These are phyloP conservation scores for Coemansia sp. DNA, from an alignment of 192 early-diverging fungal species.

Conservation along the genomic window DNA sequence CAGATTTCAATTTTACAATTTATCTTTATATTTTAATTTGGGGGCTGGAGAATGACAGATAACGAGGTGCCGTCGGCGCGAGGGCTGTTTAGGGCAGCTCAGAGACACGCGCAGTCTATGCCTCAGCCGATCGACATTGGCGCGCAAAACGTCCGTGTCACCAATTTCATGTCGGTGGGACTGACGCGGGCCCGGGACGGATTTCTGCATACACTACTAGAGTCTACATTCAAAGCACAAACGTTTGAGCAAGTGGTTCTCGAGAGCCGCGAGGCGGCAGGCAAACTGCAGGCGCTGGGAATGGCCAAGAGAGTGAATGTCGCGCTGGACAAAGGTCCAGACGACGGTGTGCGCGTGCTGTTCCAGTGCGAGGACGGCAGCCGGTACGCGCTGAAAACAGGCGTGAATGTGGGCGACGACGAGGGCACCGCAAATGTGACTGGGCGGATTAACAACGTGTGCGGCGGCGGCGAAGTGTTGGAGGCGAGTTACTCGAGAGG, in stretches of 20 bases:
- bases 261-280: slow-evolving; percentile 46
- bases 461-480: slow-evolving; percentile 85
- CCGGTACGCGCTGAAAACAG: slow-evolving; percentile 77
- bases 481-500: slow-evolving; percentile 76
- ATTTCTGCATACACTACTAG: slow-evolving; percentile 21
- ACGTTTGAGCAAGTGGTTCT: slow-evolving; percentile 24
- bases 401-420: slow-evolving; percentile 85
- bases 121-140: slow-evolving; percentile 12
- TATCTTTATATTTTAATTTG: too few species aligned
- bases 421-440: slow-evolving; percentile 81
- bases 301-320: slow-evolving; percentile 37
- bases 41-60: too few species aligned
- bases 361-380: slow-evolving; percentile 70
- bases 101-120: too few species aligned
- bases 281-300: slow-evolving; percentile 39
- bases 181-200: slow-evolving; percentile 31
- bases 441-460: slow-evolving; percentile 74
- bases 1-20: too few species aligned
- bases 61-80: too few species aligned
- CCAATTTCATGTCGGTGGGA: slow-evolving; percentile 20
- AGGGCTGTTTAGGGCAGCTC: too few species aligned
- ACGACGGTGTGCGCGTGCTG: slow-evolving; percentile 63
- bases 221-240: slow-evolving; percentile 15
- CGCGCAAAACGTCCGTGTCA: neutral
- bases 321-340: slow-evolving; percentile 10